Percentiles rank a stretch among this genome's conserved stretches.
Evolutionary conservation across 768 basidiomycete species (phyloP).

Genomic region (Trametopsis cervina): DNA sequence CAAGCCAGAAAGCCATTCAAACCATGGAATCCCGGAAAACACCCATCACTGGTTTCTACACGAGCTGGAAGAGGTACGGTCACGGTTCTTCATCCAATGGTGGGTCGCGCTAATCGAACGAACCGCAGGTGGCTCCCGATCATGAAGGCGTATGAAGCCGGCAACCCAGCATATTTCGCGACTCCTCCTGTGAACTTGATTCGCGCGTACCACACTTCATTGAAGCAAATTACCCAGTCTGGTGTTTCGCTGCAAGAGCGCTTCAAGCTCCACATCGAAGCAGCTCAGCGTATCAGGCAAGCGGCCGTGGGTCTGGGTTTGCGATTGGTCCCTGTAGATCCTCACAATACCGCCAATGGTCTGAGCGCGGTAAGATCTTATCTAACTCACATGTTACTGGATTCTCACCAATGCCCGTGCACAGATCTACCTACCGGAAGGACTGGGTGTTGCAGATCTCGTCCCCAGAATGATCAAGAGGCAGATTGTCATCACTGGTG

Average conservation of each 20-base stretch:
- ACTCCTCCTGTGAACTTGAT: constrained; percentile 94
- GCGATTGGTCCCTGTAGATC: constrained; percentile 57
- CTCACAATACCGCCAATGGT: constrained; percentile 75
- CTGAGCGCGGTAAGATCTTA: constrained; percentile 71
- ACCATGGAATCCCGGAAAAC: constrained; percentile 57
- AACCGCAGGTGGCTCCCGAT: constrained; percentile 74
- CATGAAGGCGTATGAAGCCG: constrained; percentile 89
- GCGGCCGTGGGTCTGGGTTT: constrained; percentile 63
- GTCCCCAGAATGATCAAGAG: constrained; percentile 65
- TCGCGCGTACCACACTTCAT: constrained; percentile 82
- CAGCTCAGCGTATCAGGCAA: constrained; percentile 61
- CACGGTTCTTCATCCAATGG: background rate
- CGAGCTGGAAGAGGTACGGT: constrained; percentile 76
- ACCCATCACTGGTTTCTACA: constrained; percentile 76
- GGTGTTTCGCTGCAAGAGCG: constrained; percentile 68
- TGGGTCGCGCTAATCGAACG: background rate
- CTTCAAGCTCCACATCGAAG: constrained; percentile 66
- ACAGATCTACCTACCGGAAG: constrained; percentile 80
- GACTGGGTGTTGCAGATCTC: constrained; percentile 69
- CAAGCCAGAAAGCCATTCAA: constrained; percentile 71
- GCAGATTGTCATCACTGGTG: constrained; percentile 80
- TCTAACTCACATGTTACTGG: background rate
- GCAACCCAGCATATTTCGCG: constrained; percentile 83
- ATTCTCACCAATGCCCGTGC: constrained; percentile 2
- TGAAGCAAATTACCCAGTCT: constrained; percentile 60